Base-by-base conservation (phyloP, 2,329 filamentous ascomycete species). In the Ceratocystis cubensis region DNA sequence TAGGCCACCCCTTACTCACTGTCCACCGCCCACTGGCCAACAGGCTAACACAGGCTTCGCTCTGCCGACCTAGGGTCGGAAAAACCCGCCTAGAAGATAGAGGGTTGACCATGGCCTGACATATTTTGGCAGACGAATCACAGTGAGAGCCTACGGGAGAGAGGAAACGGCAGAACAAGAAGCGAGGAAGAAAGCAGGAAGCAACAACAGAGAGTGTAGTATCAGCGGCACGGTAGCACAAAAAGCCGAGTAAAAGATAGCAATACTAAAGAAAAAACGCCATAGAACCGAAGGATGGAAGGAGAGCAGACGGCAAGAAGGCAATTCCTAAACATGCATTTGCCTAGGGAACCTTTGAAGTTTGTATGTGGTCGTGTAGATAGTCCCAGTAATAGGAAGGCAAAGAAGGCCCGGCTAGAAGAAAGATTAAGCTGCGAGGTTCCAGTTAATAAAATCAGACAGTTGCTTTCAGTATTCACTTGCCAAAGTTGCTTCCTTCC, bases 81-180 rank as follows among this genome's bases (percentile, higher is more conserved):
- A 70, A 70, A 69, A 71, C 69, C 70, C 69, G 68, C 69, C 70
- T 46, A 66, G 65, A 44, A 65, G 65, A 41, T 61, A 53, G 37
- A 67, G 68, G 37, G 68, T 20, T 59, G 56, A 30, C 56, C 56
- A n/a, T 59, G 28, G 28, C 56, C 28, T 59, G 56, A 25, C 30
- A 8, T 59, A 30, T n/a, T n/a, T 17, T 33, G 56, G 65, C 48
- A 59, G 63, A 53, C 41, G 37, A 65, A 61, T 66, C 64, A 65
- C 61, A n/a, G 57, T 53, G 63, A 33, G 10, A 57, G 25, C 37
- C 65, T 59, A 62, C 41, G 61, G 28, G n/a, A 30, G 61, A 50
- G 61, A 44, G 56, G 56, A 59, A 37, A 28, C 48, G 48, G 28
- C 56, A 33, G 17, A 59, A 20, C 17, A 17, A 10, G 56, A 37